A percentile compares a stretch with the other conserved stretches of the same genome.
phyloP scores from a whole-genome alignment of 2,329 filamentous ascomycete genomes.

The Hortaea sp. region DNA sequence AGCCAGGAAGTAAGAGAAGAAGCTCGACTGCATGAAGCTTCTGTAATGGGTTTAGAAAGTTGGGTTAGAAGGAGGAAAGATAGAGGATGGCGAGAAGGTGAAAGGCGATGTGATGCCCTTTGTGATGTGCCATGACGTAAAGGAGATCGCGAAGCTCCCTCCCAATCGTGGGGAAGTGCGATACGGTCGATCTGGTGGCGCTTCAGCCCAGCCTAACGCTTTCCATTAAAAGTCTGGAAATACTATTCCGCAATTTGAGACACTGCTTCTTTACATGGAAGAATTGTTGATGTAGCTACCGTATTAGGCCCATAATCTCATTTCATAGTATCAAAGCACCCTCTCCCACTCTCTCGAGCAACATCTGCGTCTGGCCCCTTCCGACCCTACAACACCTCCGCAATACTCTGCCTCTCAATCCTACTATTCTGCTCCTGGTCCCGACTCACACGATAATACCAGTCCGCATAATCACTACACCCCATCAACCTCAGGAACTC shows the following conservation, averaged over 20 bases:
- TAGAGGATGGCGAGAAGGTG: neutral
- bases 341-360: neutral
- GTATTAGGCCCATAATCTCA: too few relatives aligned
- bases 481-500: conserved; percentile 91
- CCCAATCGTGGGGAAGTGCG: neutral
- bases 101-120: neutral
- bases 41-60: too few relatives aligned
- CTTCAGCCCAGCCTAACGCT: too few relatives aligned
- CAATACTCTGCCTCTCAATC: conserved; percentile 55
- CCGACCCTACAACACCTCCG: conserved; percentile 7
- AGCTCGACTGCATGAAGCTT: neutral
- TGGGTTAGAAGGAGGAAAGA: neutral
- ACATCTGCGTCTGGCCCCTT: neutral
- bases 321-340: neutral
- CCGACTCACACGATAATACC: conserved; percentile 77
- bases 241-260: too few relatives aligned
- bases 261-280: too few relatives aligned
- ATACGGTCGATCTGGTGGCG: neutral
- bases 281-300: too few relatives aligned
- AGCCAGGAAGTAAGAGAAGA: neutral
- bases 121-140: neutral
- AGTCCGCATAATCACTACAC: conserved; percentile 84
- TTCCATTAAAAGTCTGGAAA: too few relatives aligned
- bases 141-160: neutral
- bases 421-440: conserved; percentile 79